Evolutionary conservation across 352 stramenopile species (phyloP), one percentile per base, ranked within the genome.

Genomic region (Phytopythium litorale): DNA sequence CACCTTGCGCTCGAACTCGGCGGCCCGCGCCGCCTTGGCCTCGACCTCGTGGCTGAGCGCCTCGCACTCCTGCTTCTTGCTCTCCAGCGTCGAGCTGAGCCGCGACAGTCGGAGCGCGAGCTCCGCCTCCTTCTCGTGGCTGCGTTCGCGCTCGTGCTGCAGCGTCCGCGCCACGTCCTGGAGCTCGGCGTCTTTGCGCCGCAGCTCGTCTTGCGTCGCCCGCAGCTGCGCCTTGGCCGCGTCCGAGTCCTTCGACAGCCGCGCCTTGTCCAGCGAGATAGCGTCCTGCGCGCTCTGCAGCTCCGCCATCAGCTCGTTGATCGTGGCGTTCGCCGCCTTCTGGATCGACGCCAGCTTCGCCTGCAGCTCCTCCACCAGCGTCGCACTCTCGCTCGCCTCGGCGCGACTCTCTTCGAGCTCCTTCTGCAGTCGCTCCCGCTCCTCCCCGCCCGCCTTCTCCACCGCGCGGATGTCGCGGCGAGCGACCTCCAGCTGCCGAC

Each of bases 241-340:
- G 7, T 84, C 75, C 37, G 66, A 64, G 15, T 92, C 83, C 52
- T 90, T 90, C 25, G 75, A 65, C 0, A 67, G 65, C 5, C 77
- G 76, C 49, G 48, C 73, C 23, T 85, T 83, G 23, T 92, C 83
- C 11, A 77, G 73, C 15, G 73, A 67, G 19, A 86, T 65, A 30
- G 77, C 66, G 35, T 92, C 83, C 21, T 90, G 80, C 8, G 72
- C 73, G 28, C 66, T 66, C 58, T 89, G 81, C 11, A 92, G 40
- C 60, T 92, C 83, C 7, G 43, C 58, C 51, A 90, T 75, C 3
- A 92, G 61, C 25, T 92, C 83, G 60, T 92, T 87, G 51, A 92
- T 90, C 9, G 83, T 92, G 0, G 83, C 83, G 65, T 92, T 92
- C 16, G 83, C 83, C 7, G 83, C 83, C 60, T 56, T 87, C 62